Evolutionary conservation across 768 basidiomycete genomes (phyloP), one percentile per base, ranked within the genome.

Genomic region (Kwoniella botswanensis): DNA sequence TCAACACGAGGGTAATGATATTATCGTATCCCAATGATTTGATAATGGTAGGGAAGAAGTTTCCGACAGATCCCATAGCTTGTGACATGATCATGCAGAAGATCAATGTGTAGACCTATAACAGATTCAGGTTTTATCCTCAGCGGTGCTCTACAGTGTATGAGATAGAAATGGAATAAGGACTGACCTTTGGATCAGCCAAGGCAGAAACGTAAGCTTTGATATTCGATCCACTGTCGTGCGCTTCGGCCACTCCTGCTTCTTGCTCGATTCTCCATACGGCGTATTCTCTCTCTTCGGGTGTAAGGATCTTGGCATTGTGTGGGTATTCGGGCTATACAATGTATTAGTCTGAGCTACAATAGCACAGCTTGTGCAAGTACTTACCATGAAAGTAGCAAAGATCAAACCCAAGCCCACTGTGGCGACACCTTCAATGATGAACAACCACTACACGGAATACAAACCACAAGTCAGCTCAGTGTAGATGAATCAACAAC

Each of bases 371-470:
- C 29, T 29, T 6, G 29, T 4, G 2, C 29, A 4, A 29, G 5
- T 13, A 52, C 66, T 46, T 29, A 68, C 67, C 71, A 75, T 70
- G 24, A 75, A 57, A 41, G 56, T 54, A 2, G 74, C 67, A 42
- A 57, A 72, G 3, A 68, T 58, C 0, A 44, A 13, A 18, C 65
- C 74, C 26, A 35, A 46, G 10, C 68, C 71, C 17, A 73, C 69
- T 1, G 74, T 75, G 4, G 67, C 71, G 4, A 61, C 61, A 53
- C 70, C 65, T 24, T 71, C 66, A 29, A 64, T 71, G 67, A 77
- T 74, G 70, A 77, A 79, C 10, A 81, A 70, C 80, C 81, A 82
- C 24, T 57, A 24, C 13, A 24, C 21, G 15, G 3, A 2, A 50
- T 12, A 43, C 22, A 59, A 43, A 7, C 21, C 22, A 22, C 56